phyloP scores from a whole-genome alignment of 768 basidiomycete genomes.

The Sarcomyxa edulis region DNA sequence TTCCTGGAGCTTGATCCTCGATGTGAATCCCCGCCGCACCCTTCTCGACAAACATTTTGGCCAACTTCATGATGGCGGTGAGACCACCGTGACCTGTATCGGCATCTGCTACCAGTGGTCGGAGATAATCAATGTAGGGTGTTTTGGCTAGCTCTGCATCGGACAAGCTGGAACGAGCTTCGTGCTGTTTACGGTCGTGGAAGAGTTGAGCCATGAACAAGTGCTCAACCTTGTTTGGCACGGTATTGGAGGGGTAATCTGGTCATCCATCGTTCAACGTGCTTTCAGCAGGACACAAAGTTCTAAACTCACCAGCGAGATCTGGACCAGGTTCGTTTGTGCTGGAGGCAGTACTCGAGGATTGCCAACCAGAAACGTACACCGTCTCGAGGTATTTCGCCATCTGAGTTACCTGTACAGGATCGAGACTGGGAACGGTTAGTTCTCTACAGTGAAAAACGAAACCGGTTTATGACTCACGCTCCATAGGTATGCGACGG shows the following conservation, averaged over 20 bases:
- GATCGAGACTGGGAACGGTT: conserved; percentile 70
- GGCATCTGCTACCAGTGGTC: conserved; percentile 93
- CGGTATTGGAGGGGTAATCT: conserved; percentile 99
- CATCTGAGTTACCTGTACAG: conserved; percentile 98
- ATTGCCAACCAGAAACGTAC: conserved; percentile 97
- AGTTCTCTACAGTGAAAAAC: not conserved
- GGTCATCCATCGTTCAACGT: not conserved
- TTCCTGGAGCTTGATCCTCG: conserved; percentile 96
- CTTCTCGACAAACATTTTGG: conserved; percentile 98
- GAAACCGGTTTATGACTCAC: conserved; percentile 52
- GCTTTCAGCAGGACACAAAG: not conserved
- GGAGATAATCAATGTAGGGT: conserved; percentile 81
- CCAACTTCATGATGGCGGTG: conserved; percentile 97
- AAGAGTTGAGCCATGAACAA: conserved; percentile 97
- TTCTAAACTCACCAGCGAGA: conserved; percentile 69
- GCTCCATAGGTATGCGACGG: conserved; percentile 97
- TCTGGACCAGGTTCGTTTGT: conserved; percentile 98
- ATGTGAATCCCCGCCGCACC: conserved; percentile 98
- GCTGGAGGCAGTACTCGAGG: conserved; percentile 88
- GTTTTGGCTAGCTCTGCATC: conserved; percentile 67
- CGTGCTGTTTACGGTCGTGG: conserved; percentile 96
- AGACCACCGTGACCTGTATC: conserved; percentile 98
- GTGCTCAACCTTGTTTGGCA: conserved; percentile 98
- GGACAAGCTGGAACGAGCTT: conserved; percentile 65
- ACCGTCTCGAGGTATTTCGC: conserved; percentile 97